Evolutionary conservation across 2,329 filamentous ascomycete species (phyloP), one percentile per base, ranked within the genome.

Genomic region (Dactylellina cionopaga): DNA sequence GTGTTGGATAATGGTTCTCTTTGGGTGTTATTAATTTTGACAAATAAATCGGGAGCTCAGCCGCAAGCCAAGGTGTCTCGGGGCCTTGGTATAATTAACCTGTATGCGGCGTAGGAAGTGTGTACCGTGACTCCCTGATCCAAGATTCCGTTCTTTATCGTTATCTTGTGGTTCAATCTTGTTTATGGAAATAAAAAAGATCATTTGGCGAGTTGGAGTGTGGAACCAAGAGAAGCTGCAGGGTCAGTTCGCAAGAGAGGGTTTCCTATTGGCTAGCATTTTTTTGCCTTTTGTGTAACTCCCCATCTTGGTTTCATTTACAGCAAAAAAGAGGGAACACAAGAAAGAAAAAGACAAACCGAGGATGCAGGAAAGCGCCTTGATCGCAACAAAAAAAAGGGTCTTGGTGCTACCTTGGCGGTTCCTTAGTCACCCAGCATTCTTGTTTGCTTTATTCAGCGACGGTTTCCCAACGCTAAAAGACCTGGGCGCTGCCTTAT

Each of bases 1-100:
- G 56, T 55, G 35, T 19, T 37, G n/a, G 11, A n/a, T 39, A 55
- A 31, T 15, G 27, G 9, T 39, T 58, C 19, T 37, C 19, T 13
- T 41, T 52, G 46, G 55, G 37, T 58, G 58, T 71, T 70, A 56
- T 70, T 62, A 70, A 63, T 64, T 71, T 70, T 72, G 68, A 72
- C 68, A 72, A 72, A 72, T 72, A 49, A 17, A 35, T 60, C 52
- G 59, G 59, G 59, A 65, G 68, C 68, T 72, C 68, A 72, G 68
- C 68, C 68, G 68, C 68, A 72, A 59, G 39, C 33, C 55, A 37
- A 35, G 27, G 17, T 58, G 46, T 63, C 56, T 58, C 37, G 24
- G 25, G 43, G 55, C 55, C 46, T 31, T 33, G 56, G 54, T 37
- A 56, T 56, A 63, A 56, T 65, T 59, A 65, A 37, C 59, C 68